A percentile compares a stretch with the other conserved stretches of the same genome.
Evolutionary conservation across 2,329 filamentous ascomycete genomes (phyloP).

Genomic region (Clarireedia hainanense): DNA sequence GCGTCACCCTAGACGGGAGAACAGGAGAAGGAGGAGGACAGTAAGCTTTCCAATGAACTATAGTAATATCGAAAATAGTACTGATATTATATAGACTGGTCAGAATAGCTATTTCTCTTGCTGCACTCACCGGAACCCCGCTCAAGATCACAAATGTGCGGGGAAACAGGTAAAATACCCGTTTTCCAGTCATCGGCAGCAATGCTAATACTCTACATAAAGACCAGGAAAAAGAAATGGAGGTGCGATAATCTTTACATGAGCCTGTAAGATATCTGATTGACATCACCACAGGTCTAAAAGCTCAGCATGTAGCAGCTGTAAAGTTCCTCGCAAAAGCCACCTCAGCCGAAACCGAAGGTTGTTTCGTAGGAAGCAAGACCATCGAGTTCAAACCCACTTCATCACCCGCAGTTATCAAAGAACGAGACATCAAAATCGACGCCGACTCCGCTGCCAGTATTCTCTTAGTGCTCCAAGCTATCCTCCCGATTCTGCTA

Average conservation of each 20-base stretch:
- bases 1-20: conserved; percentile 45
- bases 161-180: conserved; percentile 39
- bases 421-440: conserved; percentile 40
- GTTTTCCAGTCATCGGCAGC: too few relatives aligned
- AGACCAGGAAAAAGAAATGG: conserved; percentile 18
- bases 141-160: conserved; percentile 47
- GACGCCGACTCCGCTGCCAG: conserved; percentile 46
- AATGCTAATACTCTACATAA: not conserved
- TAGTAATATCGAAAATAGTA: not conserved
- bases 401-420: conserved; percentile 19
- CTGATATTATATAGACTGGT: conserved; percentile 32
- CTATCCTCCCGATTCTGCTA: conserved; percentile 50
- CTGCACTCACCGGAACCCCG: conserved; percentile 46
- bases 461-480: conserved; percentile 50
- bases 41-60: not conserved
- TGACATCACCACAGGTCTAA: conserved; percentile 39
- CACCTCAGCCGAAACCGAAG: conserved; percentile 43
- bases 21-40: conserved; percentile 57
- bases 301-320: conserved; percentile 51
- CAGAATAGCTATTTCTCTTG: conserved; percentile 46
- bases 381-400: conserved; percentile 27
- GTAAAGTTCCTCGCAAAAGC: conserved; percentile 46
- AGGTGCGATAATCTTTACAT: conserved; percentile 9
- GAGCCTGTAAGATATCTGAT: not conserved
- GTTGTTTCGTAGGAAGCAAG: conserved; percentile 42